These are phyloP conservation scores for Lipomyces spencermartinsiae DNA, from an alignment of 805 yeast species.

Conservation along the genomic window DNA sequence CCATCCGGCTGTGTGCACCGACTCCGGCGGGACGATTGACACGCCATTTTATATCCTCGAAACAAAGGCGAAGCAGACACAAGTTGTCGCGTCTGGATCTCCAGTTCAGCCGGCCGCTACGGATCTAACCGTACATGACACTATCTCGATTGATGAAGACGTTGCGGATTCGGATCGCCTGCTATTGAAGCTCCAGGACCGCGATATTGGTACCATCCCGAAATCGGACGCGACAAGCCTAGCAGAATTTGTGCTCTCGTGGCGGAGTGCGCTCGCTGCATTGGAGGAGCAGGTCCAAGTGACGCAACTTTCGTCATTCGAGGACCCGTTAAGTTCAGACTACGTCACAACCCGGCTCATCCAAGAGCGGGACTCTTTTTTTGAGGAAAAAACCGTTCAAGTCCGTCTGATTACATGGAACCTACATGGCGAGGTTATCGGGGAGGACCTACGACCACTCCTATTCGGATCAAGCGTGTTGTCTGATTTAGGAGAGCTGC, in stretches of 20 bases:
- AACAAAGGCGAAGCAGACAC: neutral
- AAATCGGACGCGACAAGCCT: slow-evolving; percentile 27
- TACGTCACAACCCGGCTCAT: slow-evolving; percentile 32
- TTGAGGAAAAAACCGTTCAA: slow-evolving; percentile 36
- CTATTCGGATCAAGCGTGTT: slow-evolving; percentile 34
- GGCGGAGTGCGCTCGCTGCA: slow-evolving; percentile 43
- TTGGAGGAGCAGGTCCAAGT: slow-evolving; percentile 35
- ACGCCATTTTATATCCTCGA: slow-evolving; percentile 29
- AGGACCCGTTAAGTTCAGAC: slow-evolving; percentile 33
- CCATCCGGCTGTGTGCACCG: slow-evolving; percentile 20
- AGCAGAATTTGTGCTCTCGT: slow-evolving; percentile 43
- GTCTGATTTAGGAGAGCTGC: slow-evolving; percentile 15
- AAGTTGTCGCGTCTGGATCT: neutral
- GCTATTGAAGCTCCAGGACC: slow-evolving; percentile 25
- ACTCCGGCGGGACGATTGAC: slow-evolving; percentile 22
- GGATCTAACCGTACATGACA: slow-evolving; percentile 34
- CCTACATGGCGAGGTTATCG: slow-evolving; percentile 42
- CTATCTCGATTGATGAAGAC: slow-evolving; percentile 31
- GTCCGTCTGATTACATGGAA: slow-evolving; percentile 46
- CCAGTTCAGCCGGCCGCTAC: slow-evolving; percentile 6
- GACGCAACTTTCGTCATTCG: slow-evolving; percentile 6
- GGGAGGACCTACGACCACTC: slow-evolving; percentile 38
- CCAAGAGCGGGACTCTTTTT: slow-evolving; percentile 28
- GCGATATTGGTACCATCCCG: slow-evolving; percentile 22
- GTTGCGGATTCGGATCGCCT: slow-evolving; percentile 12